Percentiles rank a stretch among this genome's conserved stretches.
Evolutionary conservation across 768 basidiomycete genomes (phyloP).

Genomic region (Clitopilus hobsonii): DNA sequence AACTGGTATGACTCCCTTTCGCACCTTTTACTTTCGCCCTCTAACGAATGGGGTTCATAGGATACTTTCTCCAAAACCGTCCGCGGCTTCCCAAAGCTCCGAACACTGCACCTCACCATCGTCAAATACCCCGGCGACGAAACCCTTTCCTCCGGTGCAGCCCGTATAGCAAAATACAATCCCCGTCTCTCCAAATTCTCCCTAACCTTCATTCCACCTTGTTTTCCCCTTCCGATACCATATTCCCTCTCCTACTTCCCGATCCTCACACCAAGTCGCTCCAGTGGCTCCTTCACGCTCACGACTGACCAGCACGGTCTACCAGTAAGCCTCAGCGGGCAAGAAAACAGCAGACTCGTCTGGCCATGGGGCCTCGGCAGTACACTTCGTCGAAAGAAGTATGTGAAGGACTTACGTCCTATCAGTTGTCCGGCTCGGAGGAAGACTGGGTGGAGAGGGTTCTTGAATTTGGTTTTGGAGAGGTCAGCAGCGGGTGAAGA

Average conservation of each 20-base stretch:
- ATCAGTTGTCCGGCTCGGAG: constrained; percentile 27
- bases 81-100: constrained; percentile 58
- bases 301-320: constrained; percentile 61
- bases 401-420: constrained; percentile 36
- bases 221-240: constrained; percentile 46
- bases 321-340: constrained; percentile 46
- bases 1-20: constrained; percentile 44
- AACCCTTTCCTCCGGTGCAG: constrained; percentile 51
- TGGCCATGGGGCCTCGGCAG: constrained; percentile 48
- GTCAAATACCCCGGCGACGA: constrained; percentile 67
- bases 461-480: constrained; percentile 47
- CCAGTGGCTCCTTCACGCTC: constrained; percentile 54
- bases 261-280: constrained; percentile 37
- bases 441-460: constrained; percentile 34
- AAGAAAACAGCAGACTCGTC: constrained; percentile 40
- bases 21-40: background rate
- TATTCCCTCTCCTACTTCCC: constrained; percentile 36
- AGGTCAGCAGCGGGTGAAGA: constrained; percentile 65
- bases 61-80: constrained; percentile 61
- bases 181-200: constrained; percentile 64
- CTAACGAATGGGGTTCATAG: constrained; percentile 22
- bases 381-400: constrained; percentile 30
- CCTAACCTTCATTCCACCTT: constrained; percentile 58
- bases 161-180: constrained; percentile 58
- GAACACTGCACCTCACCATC: constrained; percentile 56